These are phyloP conservation scores for Tricholoma terreum DNA, from an alignment of 768 basidiomycete genomes.

Conservation along the genomic window DNA sequence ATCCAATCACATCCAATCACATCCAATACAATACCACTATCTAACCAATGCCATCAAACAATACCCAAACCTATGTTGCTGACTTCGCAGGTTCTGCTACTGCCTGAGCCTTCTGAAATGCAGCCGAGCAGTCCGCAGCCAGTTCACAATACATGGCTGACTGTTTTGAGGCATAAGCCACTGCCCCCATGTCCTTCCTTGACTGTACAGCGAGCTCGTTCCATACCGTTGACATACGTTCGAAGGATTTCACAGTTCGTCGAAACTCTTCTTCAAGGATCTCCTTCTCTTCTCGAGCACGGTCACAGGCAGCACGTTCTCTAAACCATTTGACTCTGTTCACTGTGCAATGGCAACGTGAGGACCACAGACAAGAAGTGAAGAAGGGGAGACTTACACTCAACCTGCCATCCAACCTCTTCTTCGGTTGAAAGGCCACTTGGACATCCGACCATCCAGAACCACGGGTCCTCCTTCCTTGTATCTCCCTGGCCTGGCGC, in stretches of 20 bases:
- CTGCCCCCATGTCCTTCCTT: background rate
- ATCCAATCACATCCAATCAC: background rate
- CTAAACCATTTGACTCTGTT: slow-evolving; percentile 26
- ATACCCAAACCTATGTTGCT: background rate
- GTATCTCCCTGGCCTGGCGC: slow-evolving; percentile 16
- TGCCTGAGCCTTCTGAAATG: background rate
- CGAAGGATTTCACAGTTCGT: slow-evolving; percentile 8
- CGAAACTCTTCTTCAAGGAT: slow-evolving; percentile 25
- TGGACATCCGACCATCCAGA: slow-evolving; percentile 18
- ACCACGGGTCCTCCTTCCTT: slow-evolving; percentile 21
- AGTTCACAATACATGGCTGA: background rate
- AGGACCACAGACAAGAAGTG: background rate
- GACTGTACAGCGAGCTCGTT: background rate
- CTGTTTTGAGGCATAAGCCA: slow-evolving; percentile 3
- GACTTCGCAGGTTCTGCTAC: background rate
- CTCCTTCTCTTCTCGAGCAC: slow-evolving; percentile 25
- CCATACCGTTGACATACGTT: slow-evolving; percentile 3
- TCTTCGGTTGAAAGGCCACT: slow-evolving; percentile 12
- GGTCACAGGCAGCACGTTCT: slow-evolving; percentile 21
- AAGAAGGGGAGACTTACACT: slow-evolving; percentile 15
- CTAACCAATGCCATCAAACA: background rate
- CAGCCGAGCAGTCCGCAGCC: background rate
- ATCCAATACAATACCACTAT: background rate
- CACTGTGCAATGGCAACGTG: slow-evolving; percentile 8
- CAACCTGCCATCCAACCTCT: slow-evolving; percentile 19